Evolutionary conservation across 2,329 filamentous ascomycete genomes (phyloP).

Genomic region (Tolypocladium endophyticum): DNA sequence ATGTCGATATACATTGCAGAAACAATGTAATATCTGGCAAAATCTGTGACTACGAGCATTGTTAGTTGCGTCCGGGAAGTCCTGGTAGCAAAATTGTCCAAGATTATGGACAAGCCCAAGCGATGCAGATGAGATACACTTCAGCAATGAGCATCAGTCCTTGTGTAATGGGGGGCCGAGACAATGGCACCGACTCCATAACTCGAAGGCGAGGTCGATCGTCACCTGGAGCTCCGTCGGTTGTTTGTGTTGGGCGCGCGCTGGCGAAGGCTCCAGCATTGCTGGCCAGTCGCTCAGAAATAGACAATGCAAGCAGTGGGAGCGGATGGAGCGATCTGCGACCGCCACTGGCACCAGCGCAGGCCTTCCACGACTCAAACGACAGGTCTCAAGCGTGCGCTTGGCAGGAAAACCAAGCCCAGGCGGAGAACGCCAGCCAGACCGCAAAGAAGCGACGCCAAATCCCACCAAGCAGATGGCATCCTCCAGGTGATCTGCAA

Average conservation of each 20-base stretch:
- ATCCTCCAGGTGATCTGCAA: background rate
- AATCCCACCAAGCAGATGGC: background rate
- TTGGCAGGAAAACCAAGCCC: background rate
- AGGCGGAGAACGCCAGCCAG: background rate
- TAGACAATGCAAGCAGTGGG: background rate
- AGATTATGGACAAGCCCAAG: no score
- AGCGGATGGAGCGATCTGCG: background rate
- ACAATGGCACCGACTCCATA: no score
- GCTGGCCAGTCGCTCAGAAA: background rate
- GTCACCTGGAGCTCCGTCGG: background rate
- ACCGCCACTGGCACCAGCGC: background rate
- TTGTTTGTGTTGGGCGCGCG: background rate
- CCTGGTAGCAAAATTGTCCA: background rate
- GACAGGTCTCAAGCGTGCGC: background rate
- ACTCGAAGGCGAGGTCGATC: background rate
- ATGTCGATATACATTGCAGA: slow-evolving; percentile 34
- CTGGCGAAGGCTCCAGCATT: background rate
- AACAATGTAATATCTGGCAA: slow-evolving; percentile 25
- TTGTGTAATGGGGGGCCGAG: no score
- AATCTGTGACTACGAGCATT: slow-evolving; percentile 3
- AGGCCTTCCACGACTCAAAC: background rate
- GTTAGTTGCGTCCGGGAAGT: background rate
- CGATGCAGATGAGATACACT: background rate
- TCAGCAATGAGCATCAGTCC: background rate
- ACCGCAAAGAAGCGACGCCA: background rate